These are phyloP conservation scores for Neurospora sp. DNA, from an alignment of 2,329 filamentous ascomycete genomes.

Conservation along the genomic window DNA sequence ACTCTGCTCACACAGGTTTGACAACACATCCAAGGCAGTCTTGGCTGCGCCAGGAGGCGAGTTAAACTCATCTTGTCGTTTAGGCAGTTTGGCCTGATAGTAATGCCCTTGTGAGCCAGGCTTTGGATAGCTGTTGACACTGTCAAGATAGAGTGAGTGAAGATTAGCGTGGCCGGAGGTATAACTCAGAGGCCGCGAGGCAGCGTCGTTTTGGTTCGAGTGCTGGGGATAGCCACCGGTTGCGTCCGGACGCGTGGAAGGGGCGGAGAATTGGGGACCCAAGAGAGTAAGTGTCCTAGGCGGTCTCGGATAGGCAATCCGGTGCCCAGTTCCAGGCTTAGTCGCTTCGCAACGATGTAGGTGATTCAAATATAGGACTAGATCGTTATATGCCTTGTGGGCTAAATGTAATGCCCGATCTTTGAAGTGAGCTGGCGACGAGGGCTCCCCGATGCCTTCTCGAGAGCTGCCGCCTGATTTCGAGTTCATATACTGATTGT, in stretches of 20 bases:
- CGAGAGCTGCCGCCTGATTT: constrained; percentile 3
- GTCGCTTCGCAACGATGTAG: constrained; percentile 30
- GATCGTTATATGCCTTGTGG: constrained; percentile 63
- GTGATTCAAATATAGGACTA: constrained; percentile 56
- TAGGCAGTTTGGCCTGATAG: background rate
- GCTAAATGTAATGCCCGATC: constrained; percentile 61
- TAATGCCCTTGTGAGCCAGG: background rate
- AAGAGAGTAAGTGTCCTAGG: constrained; percentile 26
- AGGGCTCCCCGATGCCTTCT: constrained; percentile 14
- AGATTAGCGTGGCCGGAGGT: constrained; percentile 1
- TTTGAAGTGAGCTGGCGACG: constrained; percentile 41
- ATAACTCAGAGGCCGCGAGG: constrained; percentile 8
- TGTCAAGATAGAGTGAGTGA: background rate
- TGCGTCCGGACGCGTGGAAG: constrained; percentile 5
- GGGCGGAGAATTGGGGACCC: background rate
- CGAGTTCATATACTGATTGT: constrained; percentile 18
- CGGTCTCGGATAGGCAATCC: constrained; percentile 44
- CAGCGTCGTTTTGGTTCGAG: constrained; percentile 15
- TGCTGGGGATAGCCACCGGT: constrained; percentile 12
- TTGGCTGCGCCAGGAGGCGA: constrained; percentile 33
- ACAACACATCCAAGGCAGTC: constrained; percentile 61
- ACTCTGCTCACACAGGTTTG: constrained; percentile 66
- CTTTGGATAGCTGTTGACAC: constrained; percentile 1
- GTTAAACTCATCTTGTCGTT: background rate
- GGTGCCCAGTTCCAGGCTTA: constrained; percentile 29